These are phyloP conservation scores for Leccinum incarnatum DNA, from an alignment of 768 basidiomycete species.

Conservation along the genomic window DNA sequence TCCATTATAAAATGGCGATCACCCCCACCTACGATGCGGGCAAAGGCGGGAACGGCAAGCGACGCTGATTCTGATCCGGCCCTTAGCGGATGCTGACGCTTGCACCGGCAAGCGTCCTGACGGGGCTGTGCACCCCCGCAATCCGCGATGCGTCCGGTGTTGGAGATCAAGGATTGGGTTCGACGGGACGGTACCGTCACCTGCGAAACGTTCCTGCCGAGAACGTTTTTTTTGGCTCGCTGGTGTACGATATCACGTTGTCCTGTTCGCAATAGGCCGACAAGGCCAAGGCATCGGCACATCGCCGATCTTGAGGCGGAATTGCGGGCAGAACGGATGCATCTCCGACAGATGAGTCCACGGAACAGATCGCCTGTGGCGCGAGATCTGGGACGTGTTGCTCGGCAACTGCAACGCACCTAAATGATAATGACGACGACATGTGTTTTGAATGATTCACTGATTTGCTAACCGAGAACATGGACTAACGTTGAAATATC, in stretches of 20 bases:
- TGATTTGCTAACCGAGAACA: slow-evolving; percentile 50
- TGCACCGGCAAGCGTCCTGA: slow-evolving; percentile 68
- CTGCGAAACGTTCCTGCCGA: too few species aligned
- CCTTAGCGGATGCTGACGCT: slow-evolving; percentile 63
- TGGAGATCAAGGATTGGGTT: too few species aligned
- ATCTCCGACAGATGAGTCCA: slow-evolving; percentile 39
- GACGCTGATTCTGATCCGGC: slow-evolving; percentile 61
- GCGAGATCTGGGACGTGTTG: slow-evolving; percentile 60
- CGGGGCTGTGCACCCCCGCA: slow-evolving; percentile 82
- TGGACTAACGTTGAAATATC: slow-evolving; percentile 70
- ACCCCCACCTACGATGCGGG: slow-evolving; percentile 36
- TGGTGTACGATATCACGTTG: slow-evolving; percentile 1
- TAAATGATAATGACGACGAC: slow-evolving; percentile 41
- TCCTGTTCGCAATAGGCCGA: slow-evolving; percentile 58
- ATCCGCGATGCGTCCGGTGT: slow-evolving; percentile 40
- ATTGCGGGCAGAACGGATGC: slow-evolving; percentile 66
- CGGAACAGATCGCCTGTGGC: slow-evolving; percentile 62
- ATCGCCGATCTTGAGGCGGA: slow-evolving; percentile 70
- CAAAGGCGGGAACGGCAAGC: slow-evolving; percentile 39
- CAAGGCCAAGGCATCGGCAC: slow-evolving; percentile 45
- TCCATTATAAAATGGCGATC: slow-evolving; percentile 79
- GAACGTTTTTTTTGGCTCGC: too few species aligned
- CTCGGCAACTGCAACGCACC: slow-evolving; percentile 63
- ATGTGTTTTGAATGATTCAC: not conserved
- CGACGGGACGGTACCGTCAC: too few species aligned